Evolutionary conservation across 192 early-diverging fungal species (phyloP).

Genomic region (Oehlia diaphana): DNA sequence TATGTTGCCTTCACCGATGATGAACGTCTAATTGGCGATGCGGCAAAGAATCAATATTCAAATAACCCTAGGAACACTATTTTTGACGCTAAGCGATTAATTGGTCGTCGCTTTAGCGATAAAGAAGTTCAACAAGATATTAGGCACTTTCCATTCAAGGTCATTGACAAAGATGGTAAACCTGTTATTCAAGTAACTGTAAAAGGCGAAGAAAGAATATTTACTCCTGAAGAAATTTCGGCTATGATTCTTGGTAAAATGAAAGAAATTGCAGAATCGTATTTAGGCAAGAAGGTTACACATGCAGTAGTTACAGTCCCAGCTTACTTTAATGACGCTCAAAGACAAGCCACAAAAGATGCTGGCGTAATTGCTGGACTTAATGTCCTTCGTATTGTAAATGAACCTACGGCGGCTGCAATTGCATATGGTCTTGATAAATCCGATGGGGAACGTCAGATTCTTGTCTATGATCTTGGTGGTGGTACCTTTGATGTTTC

Average conservation of each 20-base stretch:
- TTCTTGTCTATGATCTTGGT: conserved; percentile 96
- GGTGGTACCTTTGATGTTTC: conserved; percentile 99
- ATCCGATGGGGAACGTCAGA: conserved; percentile 84
- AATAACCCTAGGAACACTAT: conserved; percentile 89
- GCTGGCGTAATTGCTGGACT: conserved; percentile 84
- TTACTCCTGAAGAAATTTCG: conserved; percentile 93
- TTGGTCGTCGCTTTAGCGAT: conserved; percentile 88
- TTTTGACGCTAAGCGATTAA: conserved; percentile 91
- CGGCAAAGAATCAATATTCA: conserved; percentile 93
- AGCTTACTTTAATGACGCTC: conserved; percentile 96
- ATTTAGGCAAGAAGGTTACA: conserved; percentile 83
- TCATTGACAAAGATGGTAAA: conserved; percentile 79
- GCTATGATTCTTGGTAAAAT: conserved; percentile 92
- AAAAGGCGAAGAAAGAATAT: conserved; percentile 85
- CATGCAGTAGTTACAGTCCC: conserved; percentile 97
- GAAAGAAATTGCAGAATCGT: conserved; percentile 92
- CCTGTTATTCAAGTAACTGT: conserved; percentile 80
- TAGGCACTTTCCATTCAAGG: conserved; percentile 94
- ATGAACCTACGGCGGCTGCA: conserved; percentile 88
- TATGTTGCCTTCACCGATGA: conserved; percentile 92
- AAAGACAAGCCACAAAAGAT: conserved; percentile 94
- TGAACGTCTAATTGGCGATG: conserved; percentile 91
- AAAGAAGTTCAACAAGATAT: conserved; percentile 90
- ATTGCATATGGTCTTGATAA: conserved; percentile 98
- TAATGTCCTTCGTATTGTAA: conserved; percentile 84